These are phyloP conservation scores for Beauveria sp. DNA, from an alignment of 2,329 filamentous ascomycete species.

Conservation along the genomic window DNA sequence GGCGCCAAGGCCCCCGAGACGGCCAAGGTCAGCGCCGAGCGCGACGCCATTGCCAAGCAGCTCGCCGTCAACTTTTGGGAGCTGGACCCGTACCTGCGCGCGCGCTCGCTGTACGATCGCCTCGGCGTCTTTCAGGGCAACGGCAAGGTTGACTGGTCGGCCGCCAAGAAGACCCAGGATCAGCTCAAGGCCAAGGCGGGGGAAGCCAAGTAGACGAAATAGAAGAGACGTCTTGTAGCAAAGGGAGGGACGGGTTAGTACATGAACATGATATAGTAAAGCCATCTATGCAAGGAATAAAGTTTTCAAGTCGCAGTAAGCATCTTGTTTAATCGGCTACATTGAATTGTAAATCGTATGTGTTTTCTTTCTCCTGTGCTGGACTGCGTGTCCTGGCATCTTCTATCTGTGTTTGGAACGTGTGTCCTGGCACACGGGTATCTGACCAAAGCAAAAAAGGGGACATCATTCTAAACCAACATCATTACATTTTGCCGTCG, in stretches of 20 bases:
- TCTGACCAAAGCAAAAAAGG: conserved; percentile 6
- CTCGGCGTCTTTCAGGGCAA: conserved; percentile 57
- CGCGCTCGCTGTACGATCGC: conserved; percentile 72
- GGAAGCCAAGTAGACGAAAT: neutral
- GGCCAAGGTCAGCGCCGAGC: conserved; percentile 41
- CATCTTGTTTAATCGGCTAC: neutral
- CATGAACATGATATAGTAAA: neutral
- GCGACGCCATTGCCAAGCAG: conserved; percentile 50
- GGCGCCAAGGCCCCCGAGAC: conserved; percentile 35
- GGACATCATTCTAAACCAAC: neutral
- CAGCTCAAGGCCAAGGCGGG: conserved; percentile 5
- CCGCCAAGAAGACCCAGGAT: conserved; percentile 25
- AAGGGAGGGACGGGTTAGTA: neutral
- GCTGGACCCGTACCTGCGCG: conserved; percentile 73
- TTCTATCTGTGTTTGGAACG: conserved; percentile 7
- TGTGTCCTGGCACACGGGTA: conserved; percentile 9
- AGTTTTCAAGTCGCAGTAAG: no score
- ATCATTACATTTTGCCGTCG: conserved; percentile 2
- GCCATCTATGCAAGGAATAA: neutral
- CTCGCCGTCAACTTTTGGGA: conserved; percentile 72
- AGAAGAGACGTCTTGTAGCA: neutral
- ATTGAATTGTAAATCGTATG: neutral
- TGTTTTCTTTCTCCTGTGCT: neutral
- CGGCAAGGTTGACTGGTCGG: conserved; percentile 59
- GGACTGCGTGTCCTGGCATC: conserved; percentile 3